Base-by-base conservation (phyloP, 2,329 filamentous ascomycete species). In the Colletotrichum orbiculare region DNA sequence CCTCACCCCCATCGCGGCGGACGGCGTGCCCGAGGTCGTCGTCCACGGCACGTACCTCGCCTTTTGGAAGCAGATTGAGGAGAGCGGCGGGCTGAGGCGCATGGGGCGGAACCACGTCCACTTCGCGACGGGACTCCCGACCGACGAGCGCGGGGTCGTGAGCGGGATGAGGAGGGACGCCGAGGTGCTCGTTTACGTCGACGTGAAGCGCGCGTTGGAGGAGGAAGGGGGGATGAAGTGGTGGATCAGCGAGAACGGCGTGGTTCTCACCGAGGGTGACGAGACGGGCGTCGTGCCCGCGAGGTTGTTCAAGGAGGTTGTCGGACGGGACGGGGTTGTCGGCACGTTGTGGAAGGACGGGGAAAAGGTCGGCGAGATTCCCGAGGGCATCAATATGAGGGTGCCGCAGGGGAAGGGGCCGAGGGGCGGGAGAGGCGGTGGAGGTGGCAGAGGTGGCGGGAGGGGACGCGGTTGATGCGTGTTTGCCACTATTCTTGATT, bases 81-180 rank as follows among this genome's bases (percentile, higher is more conserved):
- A 83, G n/a, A 83, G 86, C 0, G 94, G 94, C 5, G 94, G 95
- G 0, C 79, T 99, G 64, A 89, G 87, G 70, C 85, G 85, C 64
- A 98, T 98, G 96, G 83, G 82, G 0, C 80, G 96, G 58, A 96
- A 91, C 68, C 95, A 98, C 73, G 90, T 98, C 35, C 96, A 99
- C 78, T 97, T 96, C 74, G 92, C 92, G 2, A 87, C 88, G 6
- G 93, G 92, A 0, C 80, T 94, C 11, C 89, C 91, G 0, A 81
- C 78, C 54, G 78, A 77, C 11, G 77, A 69, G 11, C 66, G 42
- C 10, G 71, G 73, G 3, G 91, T 94, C 2, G 85, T 95, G 33
- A 93, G 90, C 43, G 94, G 94, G 1, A 96, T 97, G 92, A 83
- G 95, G 25, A 82, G 73, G 69, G 93, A 88, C 74, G 91, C 92